These are phyloP conservation scores for Lichtheimia corymbifera DNA, from an alignment of 371 early-diverging fungal genomes.

Conservation along the genomic window DNA sequence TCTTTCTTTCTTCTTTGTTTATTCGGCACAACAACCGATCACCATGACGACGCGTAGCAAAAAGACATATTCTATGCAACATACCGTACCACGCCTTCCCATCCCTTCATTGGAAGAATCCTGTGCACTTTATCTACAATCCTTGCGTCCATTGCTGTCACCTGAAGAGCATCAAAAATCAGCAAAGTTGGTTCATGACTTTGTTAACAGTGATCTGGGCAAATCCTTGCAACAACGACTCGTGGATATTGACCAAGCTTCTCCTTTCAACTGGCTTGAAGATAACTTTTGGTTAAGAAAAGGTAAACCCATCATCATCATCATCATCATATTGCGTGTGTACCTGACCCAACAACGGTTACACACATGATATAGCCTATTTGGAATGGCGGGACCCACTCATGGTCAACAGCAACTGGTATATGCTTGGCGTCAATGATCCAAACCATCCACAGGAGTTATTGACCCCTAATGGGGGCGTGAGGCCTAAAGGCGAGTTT, in stretches of 20 bases:
- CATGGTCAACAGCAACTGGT: slow-evolving; percentile 92
- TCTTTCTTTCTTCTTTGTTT: not conserved
- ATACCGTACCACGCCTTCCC: slow-evolving; percentile 75
- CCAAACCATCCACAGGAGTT: slow-evolving; percentile 61
- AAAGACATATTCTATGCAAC: slow-evolving; percentile 71
- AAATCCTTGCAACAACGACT: slow-evolving; percentile 58
- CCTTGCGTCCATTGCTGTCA: slow-evolving; percentile 65
- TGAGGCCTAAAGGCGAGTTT: slow-evolving; percentile 46
- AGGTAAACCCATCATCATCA: slow-evolving; percentile 16
- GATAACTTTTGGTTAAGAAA: slow-evolving; percentile 84
- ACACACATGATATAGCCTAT: slow-evolving; percentile 67
- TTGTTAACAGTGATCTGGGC: slow-evolving; percentile 29
- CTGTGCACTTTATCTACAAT: slow-evolving; percentile 68
- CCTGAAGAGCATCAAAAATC: slow-evolving; percentile 31
- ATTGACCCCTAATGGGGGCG: slow-evolving; percentile 33
- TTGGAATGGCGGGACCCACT: slow-evolving; percentile 87
- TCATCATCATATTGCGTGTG: not conserved
- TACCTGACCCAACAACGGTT: not conserved
- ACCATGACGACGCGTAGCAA: slow-evolving; percentile 1
- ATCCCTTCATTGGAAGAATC: slow-evolving; percentile 79
- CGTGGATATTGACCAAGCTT: slow-evolving; percentile 58
- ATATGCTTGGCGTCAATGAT: slow-evolving; percentile 71
- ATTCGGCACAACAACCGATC: not conserved
- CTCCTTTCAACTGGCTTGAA: slow-evolving; percentile 86
- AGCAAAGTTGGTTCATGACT: slow-evolving; percentile 32